Evolutionary conservation across 1,139 yeast species (phyloP), one percentile per base, ranked within the genome.

Genomic region (Taphrina deformans): DNA sequence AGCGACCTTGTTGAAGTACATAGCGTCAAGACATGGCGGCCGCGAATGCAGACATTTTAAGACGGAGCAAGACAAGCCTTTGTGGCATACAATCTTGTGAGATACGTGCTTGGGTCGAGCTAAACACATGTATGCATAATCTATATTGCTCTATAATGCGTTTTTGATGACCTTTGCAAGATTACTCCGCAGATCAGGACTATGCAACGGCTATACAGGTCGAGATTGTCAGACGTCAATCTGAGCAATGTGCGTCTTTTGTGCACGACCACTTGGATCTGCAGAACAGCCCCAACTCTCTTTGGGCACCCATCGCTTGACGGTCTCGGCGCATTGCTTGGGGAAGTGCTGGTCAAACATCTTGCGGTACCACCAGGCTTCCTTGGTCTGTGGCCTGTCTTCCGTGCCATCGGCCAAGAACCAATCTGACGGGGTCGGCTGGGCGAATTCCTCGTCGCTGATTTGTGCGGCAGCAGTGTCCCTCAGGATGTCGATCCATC

Each of bases 271-370:
- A 66, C 96, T 88, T 65, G 99, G 99, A 79, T 93, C 99, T 72
- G 87, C 96, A 75, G 92, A 92, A 80, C 99, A 93, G 70, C 99
- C 99, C 99, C 99, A 93, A 79, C 93, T 99, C 70, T 98, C 98
- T 84, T 95, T 93, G 76, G 99, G 99, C 78, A 93, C 81, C 99
- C 99, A 93, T 83, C 99, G 88, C 97, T 89, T 91, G 69, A 93
- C 99, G 24, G 99, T 93, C 56, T 86, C 80, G 69, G 97, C 98
- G 72, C 96, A 99, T 77, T 85, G 83, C 72, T 88, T 85, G 67
- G 90, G 87, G 87, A 91, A 93, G 73, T 90, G 79, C 73, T 89
- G 95, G 78, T 95, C 99, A 75, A 93, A 93, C 83, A 91, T 89
- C 76, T 87, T 83, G 83, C 99, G 86, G 85, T 93, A 93, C 96